Conservation (phyloP, 2,329 filamentous ascomycete species). For the Paecilomyces formosus region DNA sequence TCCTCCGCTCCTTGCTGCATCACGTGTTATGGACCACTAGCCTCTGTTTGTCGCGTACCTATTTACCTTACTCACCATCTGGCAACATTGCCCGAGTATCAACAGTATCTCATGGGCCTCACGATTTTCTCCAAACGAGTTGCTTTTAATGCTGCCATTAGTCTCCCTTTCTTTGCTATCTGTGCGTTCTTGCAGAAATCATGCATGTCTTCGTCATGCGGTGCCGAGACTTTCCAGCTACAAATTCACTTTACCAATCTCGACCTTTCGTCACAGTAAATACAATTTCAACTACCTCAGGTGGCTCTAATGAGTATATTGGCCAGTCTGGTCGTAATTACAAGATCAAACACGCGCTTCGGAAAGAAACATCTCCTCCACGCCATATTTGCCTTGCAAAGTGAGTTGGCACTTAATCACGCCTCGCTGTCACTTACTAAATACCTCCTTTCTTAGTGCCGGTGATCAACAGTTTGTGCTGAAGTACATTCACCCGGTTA, state of each 20-base stretch:
- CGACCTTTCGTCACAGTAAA: constrained; percentile 8
- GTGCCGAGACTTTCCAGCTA: neutral
- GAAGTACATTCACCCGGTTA: constrained; percentile 9
- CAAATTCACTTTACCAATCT: constrained; percentile 1
- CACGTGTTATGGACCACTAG: too few species aligned
- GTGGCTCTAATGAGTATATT: constrained; percentile 4
- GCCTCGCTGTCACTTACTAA: constrained; percentile 3
- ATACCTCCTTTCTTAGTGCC: constrained; percentile 8
- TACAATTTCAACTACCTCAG: constrained; percentile 6
- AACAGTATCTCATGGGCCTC: neutral
- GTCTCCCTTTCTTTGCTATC: neutral
- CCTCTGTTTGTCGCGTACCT: too few species aligned
- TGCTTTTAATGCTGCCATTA: constrained; percentile 7
- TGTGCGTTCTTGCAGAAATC: constrained; percentile 1
- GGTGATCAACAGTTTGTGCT: constrained; percentile 10
- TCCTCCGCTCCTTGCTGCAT: too few species aligned
- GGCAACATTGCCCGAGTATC: neutral
- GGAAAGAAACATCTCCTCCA: constrained; percentile 9
- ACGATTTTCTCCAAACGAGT: neutral
- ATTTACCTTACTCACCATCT: neutral
- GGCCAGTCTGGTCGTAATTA: constrained; percentile 13
- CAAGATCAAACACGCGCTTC: constrained; percentile 11
- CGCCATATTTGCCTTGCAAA: constrained; percentile 10
- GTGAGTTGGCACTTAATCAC: constrained; percentile 3
- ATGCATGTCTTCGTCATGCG: constrained; percentile 1